These are phyloP conservation scores for Spongiforma sp. DNA, from an alignment of 1,284 basidiomycete species.

Conservation along the genomic window DNA sequence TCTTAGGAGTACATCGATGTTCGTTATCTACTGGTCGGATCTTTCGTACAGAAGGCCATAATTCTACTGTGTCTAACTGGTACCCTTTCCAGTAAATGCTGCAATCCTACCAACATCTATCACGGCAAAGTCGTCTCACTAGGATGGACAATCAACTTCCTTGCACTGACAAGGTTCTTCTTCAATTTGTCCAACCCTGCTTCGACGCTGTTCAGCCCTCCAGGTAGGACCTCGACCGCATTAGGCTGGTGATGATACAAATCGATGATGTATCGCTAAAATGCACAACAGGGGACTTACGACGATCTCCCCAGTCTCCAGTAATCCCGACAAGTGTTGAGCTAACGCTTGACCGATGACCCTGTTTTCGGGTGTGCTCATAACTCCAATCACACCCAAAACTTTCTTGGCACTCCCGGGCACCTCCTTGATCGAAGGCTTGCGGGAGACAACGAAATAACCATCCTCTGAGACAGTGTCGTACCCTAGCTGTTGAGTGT, in stretches of 20 bases:
- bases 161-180: conserved; percentile 32
- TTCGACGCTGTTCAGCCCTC: conserved; percentile 24
- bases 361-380: conserved; percentile 18
- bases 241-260: conserved; percentile 19
- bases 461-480: conserved; percentile 26
- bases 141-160: conserved; percentile 22
- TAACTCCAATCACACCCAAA: conserved; percentile 8
- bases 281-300: conserved; percentile 11
- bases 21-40: too few relatives aligned
- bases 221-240: conserved; percentile 28
- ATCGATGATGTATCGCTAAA: not conserved
- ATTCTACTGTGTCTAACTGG: too few relatives aligned
- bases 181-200: conserved; percentile 27
- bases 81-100: too few relatives aligned
- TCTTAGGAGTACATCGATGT: too few relatives aligned
- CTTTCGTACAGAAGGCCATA: too few relatives aligned
- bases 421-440: conserved; percentile 11
- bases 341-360: conserved; percentile 21
- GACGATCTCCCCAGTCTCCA: conserved; percentile 28
- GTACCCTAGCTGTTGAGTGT: conserved; percentile 31
- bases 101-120: too few relatives aligned
- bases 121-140: conserved; percentile 16
- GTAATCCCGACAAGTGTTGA: conserved; percentile 13
- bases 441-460: conserved; percentile 12
- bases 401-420: conserved; percentile 22